Percentiles rank a stretch among this genome's conserved stretches.
Conservation (phyloP, 257 asterid genomes). For the Gentiana dahurica region DNA sequence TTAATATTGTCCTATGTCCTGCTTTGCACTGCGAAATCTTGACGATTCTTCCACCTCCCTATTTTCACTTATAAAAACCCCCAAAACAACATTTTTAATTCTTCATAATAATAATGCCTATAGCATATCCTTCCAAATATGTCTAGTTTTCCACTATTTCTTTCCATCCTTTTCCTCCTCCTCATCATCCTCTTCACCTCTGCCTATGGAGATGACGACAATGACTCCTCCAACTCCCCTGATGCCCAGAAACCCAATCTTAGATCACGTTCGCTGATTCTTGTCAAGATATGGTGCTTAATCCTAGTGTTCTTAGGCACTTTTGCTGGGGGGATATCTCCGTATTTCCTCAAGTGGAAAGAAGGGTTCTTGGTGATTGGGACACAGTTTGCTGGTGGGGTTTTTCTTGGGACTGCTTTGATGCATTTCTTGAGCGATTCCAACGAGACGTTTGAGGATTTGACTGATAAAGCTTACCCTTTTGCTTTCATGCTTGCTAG, state of each 20-base stretch:
- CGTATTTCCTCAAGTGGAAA: constrained; percentile 78
- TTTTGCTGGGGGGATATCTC: constrained; percentile 73
- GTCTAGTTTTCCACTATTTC: constrained; percentile 33
- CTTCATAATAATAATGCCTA: neutral
- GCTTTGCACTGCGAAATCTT: constrained; percentile 8
- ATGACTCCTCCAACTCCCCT: constrained; percentile 15
- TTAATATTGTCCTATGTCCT: neutral
- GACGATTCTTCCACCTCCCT: neutral
- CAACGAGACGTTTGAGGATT: constrained; percentile 56
- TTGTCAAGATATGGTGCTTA: constrained; percentile 75
- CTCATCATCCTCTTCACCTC: constrained; percentile 37
- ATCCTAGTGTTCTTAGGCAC: constrained; percentile 63
- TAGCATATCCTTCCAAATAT: constrained; percentile 15
- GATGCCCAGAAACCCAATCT: constrained; percentile 44
- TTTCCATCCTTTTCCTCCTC: constrained; percentile 32
- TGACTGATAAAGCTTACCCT: constrained; percentile 58
- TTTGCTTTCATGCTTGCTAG: constrained; percentile 82
- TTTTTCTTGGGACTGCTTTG: constrained; percentile 70
- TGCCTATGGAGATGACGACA: constrained; percentile 20
- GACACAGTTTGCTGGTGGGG: constrained; percentile 95
- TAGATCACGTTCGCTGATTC: constrained; percentile 44
- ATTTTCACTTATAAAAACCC: neutral
- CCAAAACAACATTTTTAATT: neutral
- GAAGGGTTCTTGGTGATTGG: constrained; percentile 69
- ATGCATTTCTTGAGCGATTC: constrained; percentile 93